Evolutionary conservation across 2,329 filamentous ascomycete genomes (phyloP).

Genomic region (Aspergillus persii): DNA sequence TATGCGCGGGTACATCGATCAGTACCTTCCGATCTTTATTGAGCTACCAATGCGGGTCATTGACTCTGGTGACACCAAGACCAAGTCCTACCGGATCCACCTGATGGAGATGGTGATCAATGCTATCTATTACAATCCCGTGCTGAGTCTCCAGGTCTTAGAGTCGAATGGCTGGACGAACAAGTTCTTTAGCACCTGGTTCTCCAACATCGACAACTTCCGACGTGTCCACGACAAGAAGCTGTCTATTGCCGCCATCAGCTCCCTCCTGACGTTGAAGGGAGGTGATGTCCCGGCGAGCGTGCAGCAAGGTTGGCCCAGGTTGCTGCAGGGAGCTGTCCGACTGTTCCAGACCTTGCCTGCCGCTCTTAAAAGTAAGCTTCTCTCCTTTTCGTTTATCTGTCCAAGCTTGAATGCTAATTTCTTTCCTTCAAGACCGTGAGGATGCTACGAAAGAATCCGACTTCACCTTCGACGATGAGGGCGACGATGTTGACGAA

Average conservation of each 20-base stretch:
- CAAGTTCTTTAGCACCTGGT: constrained; percentile 98
- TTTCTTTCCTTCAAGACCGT: constrained; percentile 56
- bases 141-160: constrained; percentile 79
- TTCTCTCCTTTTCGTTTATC: too few species aligned
- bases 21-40: constrained; percentile 85
- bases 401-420: constrained; percentile 24
- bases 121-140: constrained; percentile 93
- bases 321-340: constrained; percentile 83
- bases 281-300: constrained; percentile 84
- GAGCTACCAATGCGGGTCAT: constrained; percentile 84
- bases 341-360: constrained; percentile 90
- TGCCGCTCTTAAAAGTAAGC: constrained; percentile 76
- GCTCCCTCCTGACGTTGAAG: constrained; percentile 74
- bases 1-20: constrained; percentile 81
- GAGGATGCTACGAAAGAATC: constrained; percentile 90
- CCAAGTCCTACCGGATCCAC: constrained; percentile 93
- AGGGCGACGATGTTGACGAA: constrained; percentile 70
- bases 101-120: constrained; percentile 99
- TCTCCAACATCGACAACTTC: constrained; percentile 91
- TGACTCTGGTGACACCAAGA: constrained; percentile 68
- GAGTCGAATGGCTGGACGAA: constrained; percentile 94
- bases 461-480: constrained; percentile 73
- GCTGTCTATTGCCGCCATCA: constrained; percentile 91
- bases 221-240: constrained; percentile 97
- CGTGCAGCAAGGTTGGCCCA: constrained; percentile 91